phyloP scores from a whole-genome alignment of 2,329 filamentous ascomycete species.

The Ceratocystis papillata region DNA sequence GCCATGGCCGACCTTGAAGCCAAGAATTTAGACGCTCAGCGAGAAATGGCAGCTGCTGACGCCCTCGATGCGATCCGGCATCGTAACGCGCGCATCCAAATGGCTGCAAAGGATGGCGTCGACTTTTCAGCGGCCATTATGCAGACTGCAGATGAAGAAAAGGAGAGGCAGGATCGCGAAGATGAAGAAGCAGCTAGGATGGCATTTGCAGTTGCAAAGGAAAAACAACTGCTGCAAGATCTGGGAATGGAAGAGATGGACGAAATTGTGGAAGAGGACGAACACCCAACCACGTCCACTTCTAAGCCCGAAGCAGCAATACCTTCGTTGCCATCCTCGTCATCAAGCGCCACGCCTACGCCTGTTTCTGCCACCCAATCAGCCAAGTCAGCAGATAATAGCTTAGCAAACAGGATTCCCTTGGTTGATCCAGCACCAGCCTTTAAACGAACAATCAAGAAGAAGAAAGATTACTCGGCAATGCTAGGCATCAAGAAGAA shows the following conservation, averaged over 20 bases:
- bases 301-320: not conserved
- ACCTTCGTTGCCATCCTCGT: not conserved
- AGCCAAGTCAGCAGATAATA: not conserved
- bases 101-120: conserved; percentile 57
- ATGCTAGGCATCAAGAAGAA: conserved; percentile 84
- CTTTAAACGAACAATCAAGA: conserved; percentile 70
- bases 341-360: not conserved
- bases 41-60: conserved; percentile 94
- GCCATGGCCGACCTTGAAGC: conserved; percentile 92
- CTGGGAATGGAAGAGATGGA: conserved; percentile 34
- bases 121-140: conserved; percentile 46
- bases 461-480: conserved; percentile 72
- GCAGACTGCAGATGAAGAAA: conserved; percentile 47
- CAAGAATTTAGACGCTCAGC: conserved; percentile 84
- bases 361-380: not conserved
- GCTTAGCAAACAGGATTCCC: conserved; percentile 26
- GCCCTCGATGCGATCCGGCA: conserved; percentile 89
- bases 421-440: conserved; percentile 24
- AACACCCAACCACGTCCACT: not conserved
- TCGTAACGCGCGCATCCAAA: conserved; percentile 76
- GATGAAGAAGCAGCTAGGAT: conserved; percentile 69
- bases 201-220: conserved; percentile 60
- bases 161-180: conserved; percentile 60
- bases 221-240: conserved; percentile 44
- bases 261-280: conserved; percentile 20